phyloP scores from a whole-genome alignment of 805 yeast genomes.

The Suhomyces faveliae region DNA sequence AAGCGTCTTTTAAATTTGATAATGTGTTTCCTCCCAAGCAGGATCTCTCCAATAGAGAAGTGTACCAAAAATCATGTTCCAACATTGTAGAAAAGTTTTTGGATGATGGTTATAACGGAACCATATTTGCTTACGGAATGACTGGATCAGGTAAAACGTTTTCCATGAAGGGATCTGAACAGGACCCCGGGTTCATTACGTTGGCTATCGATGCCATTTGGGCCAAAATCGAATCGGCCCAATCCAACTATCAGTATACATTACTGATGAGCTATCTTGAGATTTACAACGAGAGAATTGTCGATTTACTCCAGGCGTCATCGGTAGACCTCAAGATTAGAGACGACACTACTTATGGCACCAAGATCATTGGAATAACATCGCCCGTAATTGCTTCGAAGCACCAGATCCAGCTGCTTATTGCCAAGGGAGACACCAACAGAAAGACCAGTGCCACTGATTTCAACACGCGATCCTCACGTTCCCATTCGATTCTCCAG shows the following conservation, averaged over 20 bases:
- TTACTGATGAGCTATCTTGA: conserved; percentile 75
- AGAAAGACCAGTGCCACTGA: conserved; percentile 88
- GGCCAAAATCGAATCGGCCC: conserved; percentile 35
- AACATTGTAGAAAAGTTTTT: conserved; percentile 52
- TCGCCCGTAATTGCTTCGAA: conserved; percentile 58
- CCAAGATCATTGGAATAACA: conserved; percentile 70
- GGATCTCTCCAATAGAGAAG: conserved; percentile 48
- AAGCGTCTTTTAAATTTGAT: conserved; percentile 68
- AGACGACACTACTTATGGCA: conserved; percentile 72
- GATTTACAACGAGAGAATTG: conserved; percentile 83
- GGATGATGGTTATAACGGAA: conserved; percentile 76
- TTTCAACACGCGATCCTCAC: conserved; percentile 79
- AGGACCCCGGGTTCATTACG: conserved; percentile 70
- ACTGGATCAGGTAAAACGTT: conserved; percentile 91
- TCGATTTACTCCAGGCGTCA: conserved; percentile 58
- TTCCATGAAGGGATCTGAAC: conserved; percentile 72
- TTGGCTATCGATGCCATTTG: conserved; percentile 64
- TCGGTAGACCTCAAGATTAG: conserved; percentile 66
- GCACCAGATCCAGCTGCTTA: conserved; percentile 57
- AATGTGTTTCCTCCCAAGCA: conserved; percentile 64
- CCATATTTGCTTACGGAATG: conserved; percentile 92
- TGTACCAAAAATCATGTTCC: conserved; percentile 58
- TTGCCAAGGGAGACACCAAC: conserved; percentile 67
- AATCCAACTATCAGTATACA: conserved; percentile 32
- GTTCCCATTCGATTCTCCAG: conserved; percentile 89